These are phyloP conservation scores for Helotiales sp. DNA, from an alignment of 2,329 filamentous ascomycete genomes.

Conservation along the genomic window DNA sequence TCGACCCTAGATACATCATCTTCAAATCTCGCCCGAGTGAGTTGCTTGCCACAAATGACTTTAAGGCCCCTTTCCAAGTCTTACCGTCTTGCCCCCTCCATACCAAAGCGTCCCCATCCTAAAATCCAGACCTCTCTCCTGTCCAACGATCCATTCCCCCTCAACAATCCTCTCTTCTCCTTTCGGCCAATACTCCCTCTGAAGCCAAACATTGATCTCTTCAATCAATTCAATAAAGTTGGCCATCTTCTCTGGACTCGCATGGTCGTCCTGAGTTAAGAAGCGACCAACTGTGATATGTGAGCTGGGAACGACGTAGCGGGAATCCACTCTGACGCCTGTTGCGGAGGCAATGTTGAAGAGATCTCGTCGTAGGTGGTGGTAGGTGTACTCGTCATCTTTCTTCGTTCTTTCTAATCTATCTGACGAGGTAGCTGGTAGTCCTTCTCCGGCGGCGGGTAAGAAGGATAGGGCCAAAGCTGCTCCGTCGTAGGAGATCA, in stretches of 20 bases:
- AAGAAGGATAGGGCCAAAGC: conserved; percentile 88
- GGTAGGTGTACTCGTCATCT: conserved; percentile 79
- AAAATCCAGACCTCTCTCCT: conserved; percentile 80
- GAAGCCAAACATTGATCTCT: conserved; percentile 76
- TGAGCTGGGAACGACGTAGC: conserved; percentile 87
- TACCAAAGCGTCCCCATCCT: conserved; percentile 84
- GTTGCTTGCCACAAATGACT: not conserved
- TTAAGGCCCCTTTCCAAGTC: conserved; percentile 64
- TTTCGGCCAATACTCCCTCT: conserved; percentile 71
- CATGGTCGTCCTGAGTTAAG: conserved; percentile 68
- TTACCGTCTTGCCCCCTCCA: conserved; percentile 76
- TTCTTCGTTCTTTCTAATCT: conserved; percentile 44
- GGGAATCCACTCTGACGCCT: conserved; percentile 73
- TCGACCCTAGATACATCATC: not conserved
- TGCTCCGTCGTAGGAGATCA: conserved; percentile 82
- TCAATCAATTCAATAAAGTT: conserved; percentile 75
- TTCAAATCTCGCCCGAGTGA: not conserved
- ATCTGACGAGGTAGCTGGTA: conserved; percentile 29
- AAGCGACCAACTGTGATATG: conserved; percentile 90
- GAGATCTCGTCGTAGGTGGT: conserved; percentile 83
- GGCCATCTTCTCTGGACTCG: conserved; percentile 55
- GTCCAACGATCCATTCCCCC: conserved; percentile 86
- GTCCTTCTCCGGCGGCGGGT: conserved; percentile 70
- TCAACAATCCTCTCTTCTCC: conserved; percentile 49
- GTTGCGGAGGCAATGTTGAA: conserved; percentile 64